These are phyloP conservation scores for Talaromyces adpressus DNA, from an alignment of 495 filamentous ascomycete species.

Conservation along the genomic window DNA sequence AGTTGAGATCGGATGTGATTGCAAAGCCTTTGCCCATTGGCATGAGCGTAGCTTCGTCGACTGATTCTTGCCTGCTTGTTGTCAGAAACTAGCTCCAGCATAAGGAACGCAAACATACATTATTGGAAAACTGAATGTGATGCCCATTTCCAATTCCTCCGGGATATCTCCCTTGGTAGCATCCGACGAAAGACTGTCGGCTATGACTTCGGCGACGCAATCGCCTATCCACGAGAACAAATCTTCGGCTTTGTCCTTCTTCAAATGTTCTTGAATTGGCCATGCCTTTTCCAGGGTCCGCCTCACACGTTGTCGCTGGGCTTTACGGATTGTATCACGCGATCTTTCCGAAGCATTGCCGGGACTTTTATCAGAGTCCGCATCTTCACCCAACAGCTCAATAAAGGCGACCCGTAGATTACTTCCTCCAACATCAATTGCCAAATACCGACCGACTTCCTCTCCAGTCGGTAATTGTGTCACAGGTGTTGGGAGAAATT, in stretches of 20 bases:
- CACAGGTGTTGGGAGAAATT: conserved; percentile 76
- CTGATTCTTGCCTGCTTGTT: conserved; percentile 56
- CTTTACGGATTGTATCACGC: conserved; percentile 36
- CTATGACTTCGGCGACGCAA: conserved; percentile 67
- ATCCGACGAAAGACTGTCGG: conserved; percentile 39
- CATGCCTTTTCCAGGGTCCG: conserved; percentile 63
- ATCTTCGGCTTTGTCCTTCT: conserved; percentile 66
- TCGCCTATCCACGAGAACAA: conserved; percentile 76
- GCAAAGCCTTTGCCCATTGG: conserved; percentile 86
- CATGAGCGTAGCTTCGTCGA: conserved; percentile 73
- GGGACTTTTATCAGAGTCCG: conserved; percentile 26
- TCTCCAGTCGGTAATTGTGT: conserved; percentile 58
- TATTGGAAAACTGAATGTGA: conserved; percentile 85
- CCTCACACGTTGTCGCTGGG: conserved; percentile 43
- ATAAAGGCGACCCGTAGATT: conserved; percentile 77
- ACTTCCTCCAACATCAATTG: conserved; percentile 76
- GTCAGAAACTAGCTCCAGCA: neutral
- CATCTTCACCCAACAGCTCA: conserved; percentile 51
- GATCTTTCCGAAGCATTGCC: conserved; percentile 30
- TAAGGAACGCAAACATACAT: conserved; percentile 41
- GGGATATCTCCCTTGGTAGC: conserved; percentile 36
- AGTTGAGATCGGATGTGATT: conserved; percentile 63
- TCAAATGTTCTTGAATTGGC: conserved; percentile 74
- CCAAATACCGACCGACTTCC: conserved; percentile 63
- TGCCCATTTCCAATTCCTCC: conserved; percentile 63